Conservation (phyloP, 2,329 filamentous ascomycete genomes). For the Penicillium oxalicum region DNA sequence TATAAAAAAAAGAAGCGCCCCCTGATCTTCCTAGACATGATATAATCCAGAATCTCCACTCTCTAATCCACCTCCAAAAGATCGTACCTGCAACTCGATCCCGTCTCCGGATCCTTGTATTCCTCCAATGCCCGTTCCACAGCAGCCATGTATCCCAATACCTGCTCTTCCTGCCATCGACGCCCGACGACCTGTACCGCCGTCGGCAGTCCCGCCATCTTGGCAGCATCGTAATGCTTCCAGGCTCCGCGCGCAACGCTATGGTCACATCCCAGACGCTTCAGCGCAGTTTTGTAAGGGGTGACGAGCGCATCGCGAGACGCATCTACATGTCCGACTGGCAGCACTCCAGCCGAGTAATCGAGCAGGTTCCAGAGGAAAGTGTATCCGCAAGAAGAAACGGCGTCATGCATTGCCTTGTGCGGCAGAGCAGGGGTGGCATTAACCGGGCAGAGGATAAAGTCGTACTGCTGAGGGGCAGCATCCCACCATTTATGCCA, state of each 20-base stretch:
- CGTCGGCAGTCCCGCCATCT: conserved; percentile 84
- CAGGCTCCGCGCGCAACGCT: conserved; percentile 77
- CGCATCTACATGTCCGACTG: conserved; percentile 74
- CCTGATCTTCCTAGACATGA: too few species aligned
- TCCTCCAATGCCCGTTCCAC: conserved; percentile 67
- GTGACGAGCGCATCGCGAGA: conserved; percentile 59
- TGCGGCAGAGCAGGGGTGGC: conserved; percentile 86
- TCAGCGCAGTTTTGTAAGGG: conserved; percentile 41
- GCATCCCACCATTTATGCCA: conserved; percentile 86
- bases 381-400: conserved; percentile 85
- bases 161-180: conserved; percentile 80
- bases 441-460: conserved; percentile 78
- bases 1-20: too few species aligned
- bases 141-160: conserved; percentile 70
- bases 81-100: conserved; percentile 31
- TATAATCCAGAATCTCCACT: too few species aligned
- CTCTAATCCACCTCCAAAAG: conserved; percentile 35
- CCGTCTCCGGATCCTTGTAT: conserved; percentile 28
- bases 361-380: conserved; percentile 93
- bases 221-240: conserved; percentile 72
- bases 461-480: conserved; percentile 64
- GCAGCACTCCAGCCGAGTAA: conserved; percentile 75
- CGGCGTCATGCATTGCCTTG: conserved; percentile 75
- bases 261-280: conserved; percentile 53
- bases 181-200: conserved; percentile 78